phyloP scores from a whole-genome alignment of 441 rosid genomes.

The Metrosideros polymorpha region DNA sequence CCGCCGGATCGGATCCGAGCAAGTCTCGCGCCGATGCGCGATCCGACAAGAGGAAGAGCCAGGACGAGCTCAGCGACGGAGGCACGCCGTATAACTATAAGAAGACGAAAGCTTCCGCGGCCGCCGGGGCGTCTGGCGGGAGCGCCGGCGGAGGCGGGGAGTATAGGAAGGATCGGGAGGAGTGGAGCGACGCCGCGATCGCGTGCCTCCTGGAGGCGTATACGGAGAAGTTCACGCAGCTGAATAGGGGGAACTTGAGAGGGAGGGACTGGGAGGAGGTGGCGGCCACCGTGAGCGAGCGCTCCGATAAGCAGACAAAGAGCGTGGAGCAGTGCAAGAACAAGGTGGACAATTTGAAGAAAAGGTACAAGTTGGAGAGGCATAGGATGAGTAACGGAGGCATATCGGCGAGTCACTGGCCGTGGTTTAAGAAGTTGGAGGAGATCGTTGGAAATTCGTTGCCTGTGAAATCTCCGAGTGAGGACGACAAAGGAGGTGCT shows the following conservation, averaged over 20 bases:
- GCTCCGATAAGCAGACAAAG: slow-evolving; percentile 49
- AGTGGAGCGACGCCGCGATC: slow-evolving; percentile 92
- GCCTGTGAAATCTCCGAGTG: slow-evolving; percentile 16
- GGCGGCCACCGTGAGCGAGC: slow-evolving; percentile 61
- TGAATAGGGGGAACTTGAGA: slow-evolving; percentile 77
- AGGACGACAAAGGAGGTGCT: slow-evolving; percentile 33
- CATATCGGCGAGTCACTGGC: slow-evolving; percentile 67
- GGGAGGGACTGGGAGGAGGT: slow-evolving; percentile 99
- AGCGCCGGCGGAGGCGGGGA: slow-evolving; percentile 5
- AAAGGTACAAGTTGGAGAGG: slow-evolving; percentile 73
- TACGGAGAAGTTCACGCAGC: slow-evolving; percentile 56
- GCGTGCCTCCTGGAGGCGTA: slow-evolving; percentile 29
- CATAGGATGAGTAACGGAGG: slow-evolving; percentile 63
- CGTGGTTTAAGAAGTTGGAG: slow-evolving; percentile 90
- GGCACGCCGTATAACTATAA: slow-evolving; percentile 8
- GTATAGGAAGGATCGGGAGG: slow-evolving; percentile 70
- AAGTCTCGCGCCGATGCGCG: neutral
- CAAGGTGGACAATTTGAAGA: slow-evolving; percentile 86
- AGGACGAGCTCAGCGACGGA: slow-evolving; percentile 19
- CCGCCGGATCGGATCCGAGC: slow-evolving; percentile 4
- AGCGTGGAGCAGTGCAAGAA: slow-evolving; percentile 97
- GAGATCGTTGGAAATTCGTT: slow-evolving; percentile 59
- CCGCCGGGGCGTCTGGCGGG: neutral
- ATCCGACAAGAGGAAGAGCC: slow-evolving; percentile 11
- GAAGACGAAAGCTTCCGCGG: slow-evolving; percentile 3